These are phyloP conservation scores for Tillandsia leiboldiana DNA, from an alignment of 176 grass and related monocot species.

Conservation along the genomic window DNA sequence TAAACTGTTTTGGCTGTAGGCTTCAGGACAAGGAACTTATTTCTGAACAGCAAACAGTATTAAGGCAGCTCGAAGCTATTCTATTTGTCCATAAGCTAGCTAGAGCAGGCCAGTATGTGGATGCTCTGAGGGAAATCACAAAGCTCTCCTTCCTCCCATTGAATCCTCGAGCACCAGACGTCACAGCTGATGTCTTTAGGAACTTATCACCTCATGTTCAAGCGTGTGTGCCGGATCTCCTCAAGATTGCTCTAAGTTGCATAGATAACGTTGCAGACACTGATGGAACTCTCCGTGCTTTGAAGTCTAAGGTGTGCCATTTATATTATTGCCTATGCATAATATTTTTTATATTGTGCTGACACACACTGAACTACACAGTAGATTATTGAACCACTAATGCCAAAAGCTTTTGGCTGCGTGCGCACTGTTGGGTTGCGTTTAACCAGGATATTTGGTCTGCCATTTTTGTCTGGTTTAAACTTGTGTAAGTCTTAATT, in stretches of 20 bases:
- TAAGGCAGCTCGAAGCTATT: conserved; percentile 80
- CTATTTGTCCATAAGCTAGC: conserved; percentile 60
- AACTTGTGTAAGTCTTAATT: no score
- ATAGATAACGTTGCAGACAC: conserved; percentile 79
- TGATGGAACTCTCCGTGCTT: conserved; percentile 50
- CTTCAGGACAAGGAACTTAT: conserved; percentile 74
- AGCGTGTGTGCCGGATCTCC: conserved; percentile 80
- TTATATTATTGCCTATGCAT: neutral
- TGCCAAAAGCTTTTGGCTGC: no score
- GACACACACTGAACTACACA: neutral
- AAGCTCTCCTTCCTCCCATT: conserved; percentile 76
- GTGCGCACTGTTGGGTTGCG: no score
- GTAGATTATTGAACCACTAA: no score
- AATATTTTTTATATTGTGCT: neutral
- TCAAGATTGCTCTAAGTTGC: conserved; percentile 68
- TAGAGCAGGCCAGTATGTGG: conserved; percentile 59
- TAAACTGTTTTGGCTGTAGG: conserved; percentile 27
- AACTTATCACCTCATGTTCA: conserved; percentile 75
- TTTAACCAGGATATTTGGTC: no score
- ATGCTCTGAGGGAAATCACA: conserved; percentile 76
- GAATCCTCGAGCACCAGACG: conserved; percentile 53
- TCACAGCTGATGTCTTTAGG: conserved; percentile 54
- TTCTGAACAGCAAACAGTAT: conserved; percentile 67
- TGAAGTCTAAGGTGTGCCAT: conserved; percentile 73
- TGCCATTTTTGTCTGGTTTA: no score